Conservation (phyloP, 768 basidiomycete genomes). For the Phylloporus scabripes region DNA sequence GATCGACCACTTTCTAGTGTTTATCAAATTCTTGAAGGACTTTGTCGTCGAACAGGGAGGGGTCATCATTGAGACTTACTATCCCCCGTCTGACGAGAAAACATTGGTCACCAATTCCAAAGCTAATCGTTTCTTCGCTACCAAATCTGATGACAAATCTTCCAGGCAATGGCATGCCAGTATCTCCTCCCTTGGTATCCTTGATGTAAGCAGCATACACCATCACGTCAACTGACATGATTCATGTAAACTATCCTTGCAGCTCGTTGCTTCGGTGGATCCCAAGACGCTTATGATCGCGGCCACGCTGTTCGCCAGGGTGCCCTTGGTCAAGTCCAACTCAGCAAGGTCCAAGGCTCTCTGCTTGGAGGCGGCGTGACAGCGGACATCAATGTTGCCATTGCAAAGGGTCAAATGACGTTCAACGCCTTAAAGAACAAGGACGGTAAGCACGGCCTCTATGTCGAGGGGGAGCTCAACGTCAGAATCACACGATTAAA, state of each 20-base stretch:
- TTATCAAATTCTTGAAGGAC: slow-evolving; percentile 1
- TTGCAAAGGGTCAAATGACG: neutral
- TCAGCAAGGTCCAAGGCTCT: neutral
- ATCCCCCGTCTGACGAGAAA: neutral
- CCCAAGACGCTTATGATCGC: neutral
- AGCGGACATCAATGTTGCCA: neutral
- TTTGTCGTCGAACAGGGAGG: neutral
- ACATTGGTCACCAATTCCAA: neutral
- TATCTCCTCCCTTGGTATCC: neutral
- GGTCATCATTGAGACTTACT: neutral
- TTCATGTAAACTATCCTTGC: neutral
- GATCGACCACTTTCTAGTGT: neutral
- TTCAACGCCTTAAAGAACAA: neutral
- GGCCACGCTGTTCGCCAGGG: neutral
- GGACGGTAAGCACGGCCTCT: neutral
- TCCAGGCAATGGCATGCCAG: neutral
- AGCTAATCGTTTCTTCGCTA: neutral
- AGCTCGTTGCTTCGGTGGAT: neutral
- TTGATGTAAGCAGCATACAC: neutral
- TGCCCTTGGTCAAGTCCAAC: neutral
- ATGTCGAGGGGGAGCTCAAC: neutral
- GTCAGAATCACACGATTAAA: neutral
- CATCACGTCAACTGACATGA: neutral
- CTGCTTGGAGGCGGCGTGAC: neutral
- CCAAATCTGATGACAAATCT: neutral